phyloP scores from a whole-genome alignment of 305 asterid genomes.

The Ajuga reptans region DNA sequence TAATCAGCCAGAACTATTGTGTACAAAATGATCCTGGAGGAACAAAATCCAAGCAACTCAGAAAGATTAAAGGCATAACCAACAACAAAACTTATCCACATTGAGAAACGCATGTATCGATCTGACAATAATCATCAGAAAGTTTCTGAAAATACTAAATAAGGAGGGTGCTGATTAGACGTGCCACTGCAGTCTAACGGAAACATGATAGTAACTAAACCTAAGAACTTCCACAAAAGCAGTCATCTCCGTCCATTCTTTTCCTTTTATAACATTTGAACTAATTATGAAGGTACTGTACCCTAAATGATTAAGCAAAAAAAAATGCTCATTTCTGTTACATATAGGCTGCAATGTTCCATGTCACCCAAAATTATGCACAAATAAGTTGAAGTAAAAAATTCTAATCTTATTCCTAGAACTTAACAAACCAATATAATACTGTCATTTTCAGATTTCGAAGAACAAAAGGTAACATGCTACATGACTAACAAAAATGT shows the following conservation, averaged over 20 bases:
- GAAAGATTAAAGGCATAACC: constrained; percentile 8
- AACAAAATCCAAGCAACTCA: constrained; percentile 13
- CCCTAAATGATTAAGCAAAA: neutral
- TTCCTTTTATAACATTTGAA: neutral
- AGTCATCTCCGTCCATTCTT: neutral
- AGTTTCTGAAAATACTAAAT: neutral
- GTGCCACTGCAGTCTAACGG: neutral
- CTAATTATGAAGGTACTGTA: neutral
- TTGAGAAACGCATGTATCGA: neutral
- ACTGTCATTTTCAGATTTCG: neutral
- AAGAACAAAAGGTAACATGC: neutral
- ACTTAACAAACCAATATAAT: neutral
- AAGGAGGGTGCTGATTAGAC: neutral
- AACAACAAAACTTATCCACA: neutral
- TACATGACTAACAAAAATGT: neutral
- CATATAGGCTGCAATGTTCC: neutral
- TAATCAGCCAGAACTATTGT: constrained; percentile 68
- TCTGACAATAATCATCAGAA: constrained; percentile 7
- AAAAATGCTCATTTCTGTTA: neutral
- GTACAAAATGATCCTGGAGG: constrained; percentile 67
- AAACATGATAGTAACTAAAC: neutral
- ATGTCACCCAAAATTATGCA: neutral
- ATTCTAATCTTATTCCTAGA: neutral
- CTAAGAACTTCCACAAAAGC: neutral
- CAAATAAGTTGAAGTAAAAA: neutral